Evolutionary conservation across 768 basidiomycete genomes (phyloP), one percentile per base, ranked within the genome.

Genomic region (Lyophyllum decastes): DNA sequence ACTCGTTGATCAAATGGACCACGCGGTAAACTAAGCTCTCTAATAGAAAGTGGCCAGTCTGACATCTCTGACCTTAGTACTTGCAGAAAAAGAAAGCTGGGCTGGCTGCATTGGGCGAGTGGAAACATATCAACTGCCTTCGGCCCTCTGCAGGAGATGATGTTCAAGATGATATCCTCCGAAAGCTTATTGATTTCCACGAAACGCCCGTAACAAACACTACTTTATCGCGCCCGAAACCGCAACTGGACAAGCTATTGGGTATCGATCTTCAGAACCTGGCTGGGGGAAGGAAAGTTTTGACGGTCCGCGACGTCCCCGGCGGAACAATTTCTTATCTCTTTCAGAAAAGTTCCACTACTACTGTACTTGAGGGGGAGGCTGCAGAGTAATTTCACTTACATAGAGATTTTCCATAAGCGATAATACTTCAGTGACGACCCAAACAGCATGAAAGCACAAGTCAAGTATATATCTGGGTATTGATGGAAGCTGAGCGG

Each of bases 71-170:
- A 41, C 45, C 51, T 22, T 57, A 90, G 91, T 85, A 87, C 61
- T 60, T 85, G 60, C 80, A 82, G 65, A 88, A 85, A 73, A 88
- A 89, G 76, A 85, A 82, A 62, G 78, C 77, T 9, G 86, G 78
- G 52, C 80, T 95, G 35, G 86, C 89, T 5, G 79, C 87, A 4
- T 79, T 96, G 30, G 82, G 84, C 44, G 85, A 91, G 66, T 96
- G 94, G 93, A 87, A 81, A 22, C 94, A 96, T 66, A 82, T 94
- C 70, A 85, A 93, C 67, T 91, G 92, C 66, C 72, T 90, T 19
- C 76, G 73, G 45, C 63, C 73, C 5, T 68, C 72, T 16, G 73
- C 80, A 1, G 66, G 69, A 45, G 77, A 83, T 21, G 70, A 78
- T 16, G 77, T 94, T 49, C 81, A 85, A 48, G 92, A 94, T 69